A percentile compares a stretch with the other conserved stretches of the same genome.
Evolutionary conservation across 148 eudicot species (phyloP).

Genomic region (Fallopia convolvulus): DNA sequence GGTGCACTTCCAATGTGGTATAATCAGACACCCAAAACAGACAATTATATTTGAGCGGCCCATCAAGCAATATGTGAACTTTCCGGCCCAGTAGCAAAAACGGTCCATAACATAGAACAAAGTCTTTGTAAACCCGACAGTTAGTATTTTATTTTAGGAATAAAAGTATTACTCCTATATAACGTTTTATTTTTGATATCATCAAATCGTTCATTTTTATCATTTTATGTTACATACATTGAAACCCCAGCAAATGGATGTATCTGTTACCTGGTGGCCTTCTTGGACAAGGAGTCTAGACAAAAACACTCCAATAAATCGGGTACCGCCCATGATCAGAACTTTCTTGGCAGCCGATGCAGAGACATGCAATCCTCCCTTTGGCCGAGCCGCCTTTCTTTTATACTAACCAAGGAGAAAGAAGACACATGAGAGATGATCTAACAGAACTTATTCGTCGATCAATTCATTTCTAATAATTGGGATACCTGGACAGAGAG

Average conservation of each 20-base stretch:
- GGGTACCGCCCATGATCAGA: constrained; percentile 94
- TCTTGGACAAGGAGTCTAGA: constrained; percentile 85
- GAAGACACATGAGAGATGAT: neutral
- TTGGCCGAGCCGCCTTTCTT: constrained; percentile 62
- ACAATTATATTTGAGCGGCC: too few relatives aligned
- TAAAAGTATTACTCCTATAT: too few relatives aligned
- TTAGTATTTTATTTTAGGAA: too few relatives aligned
- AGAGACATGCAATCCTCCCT: constrained; percentile 52
- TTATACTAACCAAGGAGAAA: constrained; percentile 39
- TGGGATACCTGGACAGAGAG: constrained; percentile 59
- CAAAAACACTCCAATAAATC: constrained; percentile 87
- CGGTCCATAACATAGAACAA: too few relatives aligned
- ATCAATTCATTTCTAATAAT: neutral
- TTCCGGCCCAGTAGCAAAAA: too few relatives aligned
- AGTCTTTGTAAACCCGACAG: too few relatives aligned
- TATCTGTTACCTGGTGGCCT: constrained; percentile 68
- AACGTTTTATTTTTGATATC: too few relatives aligned
- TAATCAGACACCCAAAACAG: too few relatives aligned
- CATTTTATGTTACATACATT: neutral
- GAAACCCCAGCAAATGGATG: neutral
- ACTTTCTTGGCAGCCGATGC: constrained; percentile 85
- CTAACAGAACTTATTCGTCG: neutral
- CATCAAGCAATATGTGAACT: too few relatives aligned
- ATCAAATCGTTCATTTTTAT: neutral
- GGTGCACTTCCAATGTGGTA: too few relatives aligned